Base-by-base conservation (phyloP, 169 alveolate genomes). In the Eimeria zaria region DNA sequence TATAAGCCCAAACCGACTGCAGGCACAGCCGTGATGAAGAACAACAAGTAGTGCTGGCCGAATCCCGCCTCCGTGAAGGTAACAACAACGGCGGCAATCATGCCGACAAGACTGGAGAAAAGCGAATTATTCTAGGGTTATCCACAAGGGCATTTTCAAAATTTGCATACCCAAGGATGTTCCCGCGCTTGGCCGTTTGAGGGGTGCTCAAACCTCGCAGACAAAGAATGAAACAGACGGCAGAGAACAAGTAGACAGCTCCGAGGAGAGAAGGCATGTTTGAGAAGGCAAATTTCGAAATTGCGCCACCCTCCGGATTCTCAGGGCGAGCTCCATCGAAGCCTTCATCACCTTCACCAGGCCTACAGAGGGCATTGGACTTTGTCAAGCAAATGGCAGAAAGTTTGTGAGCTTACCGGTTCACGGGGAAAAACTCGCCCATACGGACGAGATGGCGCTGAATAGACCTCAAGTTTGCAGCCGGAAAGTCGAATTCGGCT, bases 131-230 rank as follows among this genome's bases (percentile, higher is more conserved):
- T 48, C 27, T n/a, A 9, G 46, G 46, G 20, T n/a, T 30, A 5
- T 14, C 51, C 20, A 39, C 48, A 6, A 16, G 58, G 51, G 7
- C 81, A 16, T 16, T 7, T 44, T 20, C 27, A 39, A 46, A n/a
- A 71, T 36, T 33, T 8, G 16, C 97, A 44, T 64, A 95, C 97
- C 97, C 98, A 89, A 97, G 95, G 55, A 94, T 87, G 96, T 97
- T 97, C 24, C 98, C 98, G 71, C 97, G 97, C 88, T 89, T 84
- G 60, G 98, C 97, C 12, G 98, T 97, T 62, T 96, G 76, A 64
- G 96, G 96, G 12, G 96, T 96, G 96, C 97, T 96, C 96, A 97
- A 87, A 51, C 98, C 98, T 41, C 96, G 46, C 62, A 97, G 91
- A 62, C 97, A 96, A 39, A 96, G 97, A 44, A 97, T 97, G 95